Evolutionary conservation across 1,284 basidiomycete species (phyloP).

Genomic region (Tilletiopsis washingtonensis): DNA sequence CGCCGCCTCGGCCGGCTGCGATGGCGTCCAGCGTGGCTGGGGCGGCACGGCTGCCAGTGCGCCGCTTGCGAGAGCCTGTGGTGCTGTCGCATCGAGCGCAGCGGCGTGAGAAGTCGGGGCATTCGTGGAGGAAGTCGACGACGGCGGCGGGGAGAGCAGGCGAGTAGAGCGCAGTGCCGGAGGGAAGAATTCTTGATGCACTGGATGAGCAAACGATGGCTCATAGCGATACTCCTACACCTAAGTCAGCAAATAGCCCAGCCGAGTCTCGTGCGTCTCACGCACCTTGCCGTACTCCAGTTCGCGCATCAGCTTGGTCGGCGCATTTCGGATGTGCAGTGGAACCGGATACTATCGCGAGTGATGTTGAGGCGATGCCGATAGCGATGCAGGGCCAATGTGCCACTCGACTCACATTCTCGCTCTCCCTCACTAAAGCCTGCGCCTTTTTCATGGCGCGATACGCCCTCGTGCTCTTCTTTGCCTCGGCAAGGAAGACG

Average conservation of each 20-base stretch:
- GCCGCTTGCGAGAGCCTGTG: too few relatives aligned
- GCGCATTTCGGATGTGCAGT: conserved; percentile 74
- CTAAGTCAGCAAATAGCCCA: background rate
- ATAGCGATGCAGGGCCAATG: background rate
- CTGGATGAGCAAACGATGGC: conserved; percentile 61
- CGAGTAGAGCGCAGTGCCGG: conserved; percentile 46
- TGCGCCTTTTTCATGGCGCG: conserved; percentile 39
- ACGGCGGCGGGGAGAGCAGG: conserved; percentile 56
- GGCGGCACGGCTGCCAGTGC: background rate
- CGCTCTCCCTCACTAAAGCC: conserved; percentile 20
- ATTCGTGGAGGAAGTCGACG: too few relatives aligned
- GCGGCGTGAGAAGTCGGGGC: too few relatives aligned
- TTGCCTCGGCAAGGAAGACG: conserved; percentile 70
- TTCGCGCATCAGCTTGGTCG: conserved; percentile 71
- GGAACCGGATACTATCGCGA: conserved; percentile 57
- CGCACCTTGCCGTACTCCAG: conserved; percentile 57
- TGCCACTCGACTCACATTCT: conserved; percentile 54
- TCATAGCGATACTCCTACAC: conserved; percentile 56
- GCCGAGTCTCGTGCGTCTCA: background rate
- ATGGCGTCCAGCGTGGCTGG: background rate
- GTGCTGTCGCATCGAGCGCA: too few relatives aligned
- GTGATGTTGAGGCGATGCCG: background rate
- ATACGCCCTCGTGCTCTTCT: conserved; percentile 64
- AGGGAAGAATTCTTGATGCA: conserved; percentile 52
- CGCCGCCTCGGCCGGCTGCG: background rate